phyloP scores from a whole-genome alignment of 2,329 filamentous ascomycete genomes.

The Aspergillus aculeatus region DNA sequence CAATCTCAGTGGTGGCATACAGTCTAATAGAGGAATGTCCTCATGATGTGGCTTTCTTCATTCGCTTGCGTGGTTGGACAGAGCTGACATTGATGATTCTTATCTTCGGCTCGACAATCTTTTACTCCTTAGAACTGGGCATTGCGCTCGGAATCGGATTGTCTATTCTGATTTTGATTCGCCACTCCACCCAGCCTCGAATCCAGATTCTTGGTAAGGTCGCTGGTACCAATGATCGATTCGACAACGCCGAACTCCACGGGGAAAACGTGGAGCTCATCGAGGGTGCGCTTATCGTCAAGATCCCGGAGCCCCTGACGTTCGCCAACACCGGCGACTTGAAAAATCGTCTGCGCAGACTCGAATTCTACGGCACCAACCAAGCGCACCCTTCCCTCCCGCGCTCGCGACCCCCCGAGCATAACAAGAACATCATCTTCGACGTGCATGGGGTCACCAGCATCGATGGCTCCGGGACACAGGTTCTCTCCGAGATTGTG shows the following conservation, averaged over 20 bases:
- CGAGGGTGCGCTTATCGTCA: conserved; percentile 90
- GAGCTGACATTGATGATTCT: conserved; percentile 84
- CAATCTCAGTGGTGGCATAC: conserved; percentile 94
- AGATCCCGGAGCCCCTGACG: conserved; percentile 93
- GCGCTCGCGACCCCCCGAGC: conserved; percentile 70
- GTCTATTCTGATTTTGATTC: conserved; percentile 83
- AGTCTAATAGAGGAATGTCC: conserved; percentile 94
- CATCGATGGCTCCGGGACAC: conserved; percentile 87
- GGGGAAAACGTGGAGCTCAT: conserved; percentile 78
- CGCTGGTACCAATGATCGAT: conserved; percentile 71
- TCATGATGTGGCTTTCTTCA: conserved; percentile 87
- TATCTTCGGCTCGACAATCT: conserved; percentile 88
- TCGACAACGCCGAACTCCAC: conserved; percentile 78
- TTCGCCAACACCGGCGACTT: conserved; percentile 96
- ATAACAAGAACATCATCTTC: conserved; percentile 91
- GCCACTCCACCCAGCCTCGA: conserved; percentile 83
- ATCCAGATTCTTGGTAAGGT: conserved; percentile 95
- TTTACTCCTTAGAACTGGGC: conserved; percentile 89
- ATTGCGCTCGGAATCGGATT: conserved; percentile 93
- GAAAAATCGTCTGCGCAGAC: conserved; percentile 74
- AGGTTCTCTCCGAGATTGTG: conserved; percentile 90
- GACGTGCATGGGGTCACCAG: conserved; percentile 97
- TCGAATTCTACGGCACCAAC: conserved; percentile 88
- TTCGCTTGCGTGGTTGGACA: conserved; percentile 77
- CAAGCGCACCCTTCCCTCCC: conserved; percentile 84